phyloP scores from a whole-genome alignment of 2,329 filamentous ascomycete genomes.

The Dactylellina parvicollis region DNA sequence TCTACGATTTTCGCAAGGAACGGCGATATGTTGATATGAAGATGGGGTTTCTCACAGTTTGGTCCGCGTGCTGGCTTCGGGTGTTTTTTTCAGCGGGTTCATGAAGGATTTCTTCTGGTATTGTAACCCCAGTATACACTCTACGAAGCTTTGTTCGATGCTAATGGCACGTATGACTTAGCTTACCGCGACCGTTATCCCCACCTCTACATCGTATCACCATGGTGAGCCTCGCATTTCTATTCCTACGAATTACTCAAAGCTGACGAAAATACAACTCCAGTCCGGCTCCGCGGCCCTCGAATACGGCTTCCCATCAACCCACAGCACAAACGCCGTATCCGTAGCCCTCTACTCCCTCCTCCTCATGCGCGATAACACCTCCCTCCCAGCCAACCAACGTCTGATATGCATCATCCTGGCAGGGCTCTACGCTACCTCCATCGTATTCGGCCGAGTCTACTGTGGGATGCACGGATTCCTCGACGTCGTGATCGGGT shows the following conservation, averaged over 20 bases:
- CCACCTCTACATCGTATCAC: constrained; percentile 93
- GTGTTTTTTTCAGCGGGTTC: constrained; percentile 89
- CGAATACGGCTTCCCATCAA: constrained; percentile 97
- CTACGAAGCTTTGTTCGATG: neutral
- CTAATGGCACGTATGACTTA: constrained; percentile 8
- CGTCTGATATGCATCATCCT: constrained; percentile 72
- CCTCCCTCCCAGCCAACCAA: constrained; percentile 70
- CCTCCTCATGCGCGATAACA: constrained; percentile 70
- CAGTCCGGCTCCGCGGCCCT: constrained; percentile 86
- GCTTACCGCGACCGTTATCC: constrained; percentile 84
- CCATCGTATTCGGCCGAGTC: constrained; percentile 87
- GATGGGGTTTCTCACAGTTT: constrained; percentile 58
- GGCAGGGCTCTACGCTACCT: constrained; percentile 84
- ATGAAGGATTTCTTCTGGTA: constrained; percentile 88
- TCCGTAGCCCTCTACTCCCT: constrained; percentile 89
- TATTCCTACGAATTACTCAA: neutral
- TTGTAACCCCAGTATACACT: neutral
- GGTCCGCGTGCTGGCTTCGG: constrained; percentile 78
- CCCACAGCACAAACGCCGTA: constrained; percentile 95
- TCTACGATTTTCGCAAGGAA: constrained; percentile 49
- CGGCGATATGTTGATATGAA: neutral
- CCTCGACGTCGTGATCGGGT: constrained; percentile 85
- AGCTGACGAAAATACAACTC: neutral
- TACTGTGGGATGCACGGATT: constrained; percentile 99
- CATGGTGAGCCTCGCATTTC: constrained; percentile 67